Evolutionary conservation across 73 alveolate genomes (phyloP).

Genomic region (Stentor roeselii): DNA sequence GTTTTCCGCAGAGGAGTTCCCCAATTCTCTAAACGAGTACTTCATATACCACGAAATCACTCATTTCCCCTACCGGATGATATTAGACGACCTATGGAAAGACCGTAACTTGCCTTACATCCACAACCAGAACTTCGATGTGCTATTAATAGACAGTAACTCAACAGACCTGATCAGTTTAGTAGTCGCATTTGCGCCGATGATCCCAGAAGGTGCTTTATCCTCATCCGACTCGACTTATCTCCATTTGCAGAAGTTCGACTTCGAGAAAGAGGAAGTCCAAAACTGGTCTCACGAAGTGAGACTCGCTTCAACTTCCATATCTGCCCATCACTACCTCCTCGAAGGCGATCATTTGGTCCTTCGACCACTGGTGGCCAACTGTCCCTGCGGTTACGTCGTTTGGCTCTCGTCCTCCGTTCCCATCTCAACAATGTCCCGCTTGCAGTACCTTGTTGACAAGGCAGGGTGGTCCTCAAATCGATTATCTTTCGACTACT

Average conservation of each 20-base stretch:
- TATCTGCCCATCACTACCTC: not conserved
- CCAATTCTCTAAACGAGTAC: conserved; percentile 54
- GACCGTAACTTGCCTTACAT: conserved; percentile 43
- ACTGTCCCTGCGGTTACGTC: not conserved
- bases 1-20: conserved; percentile 70
- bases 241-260: not conserved
- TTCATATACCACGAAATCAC: conserved; percentile 62
- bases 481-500: not conserved
- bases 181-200: conserved; percentile 11
- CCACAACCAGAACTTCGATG: conserved; percentile 40
- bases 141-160: not conserved
- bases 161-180: not conserved
- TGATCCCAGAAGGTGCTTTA: not conserved
- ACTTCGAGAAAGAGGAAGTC: conserved; percentile 11
- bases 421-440: not conserved
- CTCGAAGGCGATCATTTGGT: not conserved
- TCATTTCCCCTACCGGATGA: conserved; percentile 44
- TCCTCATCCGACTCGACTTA: not conserved
- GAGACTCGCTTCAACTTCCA: not conserved
- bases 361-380: not conserved
- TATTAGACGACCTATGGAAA: conserved; percentile 48
- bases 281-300: not conserved
- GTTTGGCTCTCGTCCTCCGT: not conserved
- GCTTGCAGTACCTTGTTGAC: not conserved
- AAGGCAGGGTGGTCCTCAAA: not conserved